These are phyloP conservation scores for Chaetothyriales sp. DNA, from an alignment of 2,329 filamentous ascomycete species.

Conservation along the genomic window DNA sequence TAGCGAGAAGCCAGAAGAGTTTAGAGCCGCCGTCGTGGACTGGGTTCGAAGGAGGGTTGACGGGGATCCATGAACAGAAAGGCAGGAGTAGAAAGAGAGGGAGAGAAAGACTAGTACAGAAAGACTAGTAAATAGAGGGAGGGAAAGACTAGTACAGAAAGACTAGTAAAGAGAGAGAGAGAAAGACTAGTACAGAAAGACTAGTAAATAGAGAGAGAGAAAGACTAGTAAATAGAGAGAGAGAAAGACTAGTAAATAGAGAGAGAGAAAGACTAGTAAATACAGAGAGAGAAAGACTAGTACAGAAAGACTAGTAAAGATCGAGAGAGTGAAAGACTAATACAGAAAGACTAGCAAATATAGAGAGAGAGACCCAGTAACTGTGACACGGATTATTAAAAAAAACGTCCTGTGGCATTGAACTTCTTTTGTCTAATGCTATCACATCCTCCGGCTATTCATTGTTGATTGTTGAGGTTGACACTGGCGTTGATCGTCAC, in stretches of 20 bases:
- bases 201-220: conserved; percentile 17
- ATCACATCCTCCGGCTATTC: neutral
- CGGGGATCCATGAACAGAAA: conserved; percentile 2
- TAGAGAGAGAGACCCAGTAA: no score
- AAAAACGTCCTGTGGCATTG: neutral
- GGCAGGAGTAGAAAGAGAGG: neutral
- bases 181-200: conserved; percentile 10
- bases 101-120: conserved; percentile 7
- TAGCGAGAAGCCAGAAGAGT: conserved; percentile 32
- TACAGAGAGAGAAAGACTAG: neutral
- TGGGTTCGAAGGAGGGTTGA: conserved; percentile 15
- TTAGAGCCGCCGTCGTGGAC: conserved; percentile 24
- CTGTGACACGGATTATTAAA: no score
- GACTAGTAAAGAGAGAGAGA: conserved; percentile 16
- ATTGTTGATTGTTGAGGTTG: neutral
- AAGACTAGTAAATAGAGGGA: conserved; percentile 15
- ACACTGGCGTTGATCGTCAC: neutral
- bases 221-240: no score
- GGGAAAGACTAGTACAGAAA: conserved; percentile 13
- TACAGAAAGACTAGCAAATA: conserved; percentile 16
- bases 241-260: no score
- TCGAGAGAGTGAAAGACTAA: conserved; percentile 12
- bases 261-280: no score
- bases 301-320: conserved; percentile 16
- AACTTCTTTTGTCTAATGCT: conserved; percentile 1